Evolutionary conservation across 2,329 filamentous ascomycete species (phyloP), one percentile per base, ranked within the genome.

Genomic region (Metarhizium guizhouense): DNA sequence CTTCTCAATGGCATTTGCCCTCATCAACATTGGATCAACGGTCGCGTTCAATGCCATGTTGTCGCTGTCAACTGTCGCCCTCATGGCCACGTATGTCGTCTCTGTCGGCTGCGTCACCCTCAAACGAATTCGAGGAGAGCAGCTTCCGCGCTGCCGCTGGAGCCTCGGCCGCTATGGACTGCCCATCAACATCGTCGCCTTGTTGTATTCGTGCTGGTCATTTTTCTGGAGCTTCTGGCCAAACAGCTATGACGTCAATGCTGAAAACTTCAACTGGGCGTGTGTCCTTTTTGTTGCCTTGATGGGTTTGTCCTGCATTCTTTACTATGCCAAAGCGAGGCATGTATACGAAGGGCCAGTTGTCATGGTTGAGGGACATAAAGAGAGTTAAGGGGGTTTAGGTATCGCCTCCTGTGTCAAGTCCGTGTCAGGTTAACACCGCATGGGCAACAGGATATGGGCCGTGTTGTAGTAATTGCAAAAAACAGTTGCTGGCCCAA

Each of bases 161-260:
- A 67, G 60, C 43, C 67, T 77, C 11, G 71, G 73, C 1, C 60
- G 60, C 7, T 68, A 63, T 47, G 73, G 74, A 0, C 59, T 75
- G 1, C 58, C 65, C 18, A 57, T 76, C 54, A 76, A 77, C 54
- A 64, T 70, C 14, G 42, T 60, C 4, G 62, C 62, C 10, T 55
- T 64, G 16, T 38, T 60, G 1, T 64, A 64, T 48, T 56, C 61
- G 10, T 58, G 42, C 54, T 64, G 54, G 60, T 62, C 56, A 18
- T 64, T 55, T 18, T 64, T 47, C 51, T 60, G 57, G 54, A 60
- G 56, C 34, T 58, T 60, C 54, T 60, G 58, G 57, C 57, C 57
- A 32, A 58, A 58, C 38, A 54, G 52, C 40, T 16, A 51, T n/a
- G 36, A 47, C 7, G 25, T 58, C 16, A 56, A 51, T 1, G 57